A percentile compares a stretch with the other conserved stretches of the same genome.
Conservation (phyloP, 1,139 yeast species). For the Yamadazyma pseudoaaseri region DNA sequence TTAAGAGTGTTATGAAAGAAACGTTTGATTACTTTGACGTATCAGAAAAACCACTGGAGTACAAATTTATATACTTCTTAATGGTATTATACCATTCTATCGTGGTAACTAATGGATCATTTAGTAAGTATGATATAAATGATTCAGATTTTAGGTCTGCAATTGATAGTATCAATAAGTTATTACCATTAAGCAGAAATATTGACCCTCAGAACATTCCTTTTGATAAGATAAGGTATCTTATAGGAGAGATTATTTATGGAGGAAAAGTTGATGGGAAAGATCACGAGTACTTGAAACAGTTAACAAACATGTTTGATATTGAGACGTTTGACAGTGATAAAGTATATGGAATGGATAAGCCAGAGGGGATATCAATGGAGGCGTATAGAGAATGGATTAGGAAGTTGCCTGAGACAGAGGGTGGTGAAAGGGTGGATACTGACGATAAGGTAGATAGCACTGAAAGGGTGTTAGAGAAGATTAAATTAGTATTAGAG, state of each 20-base stretch:
- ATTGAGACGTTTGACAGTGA: constrained; percentile 23
- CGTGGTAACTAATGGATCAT: constrained; percentile 62
- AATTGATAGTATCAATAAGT: constrained; percentile 41
- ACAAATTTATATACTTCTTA: constrained; percentile 50
- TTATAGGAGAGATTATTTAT: constrained; percentile 59
- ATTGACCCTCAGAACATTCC: constrained; percentile 51
- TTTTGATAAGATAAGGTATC: constrained; percentile 52
- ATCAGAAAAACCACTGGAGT: constrained; percentile 38
- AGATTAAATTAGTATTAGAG: no score
- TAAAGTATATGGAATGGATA: constrained; percentile 23
- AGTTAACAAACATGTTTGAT: constrained; percentile 28
- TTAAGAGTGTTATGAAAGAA: constrained; percentile 49
- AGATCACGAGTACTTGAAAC: constrained; percentile 39
- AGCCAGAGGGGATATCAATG: constrained; percentile 49
- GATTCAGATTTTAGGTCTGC: constrained; percentile 69
- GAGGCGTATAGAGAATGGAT: constrained; percentile 54
- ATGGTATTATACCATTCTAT: constrained; percentile 72
- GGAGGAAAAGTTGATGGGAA: constrained; percentile 67
- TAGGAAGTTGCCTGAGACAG: constrained; percentile 41
- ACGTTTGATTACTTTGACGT: constrained; percentile 32
- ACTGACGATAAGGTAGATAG: no score
- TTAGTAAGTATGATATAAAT: constrained; percentile 66
- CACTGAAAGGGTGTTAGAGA: no score
- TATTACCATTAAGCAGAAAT: constrained; percentile 33
- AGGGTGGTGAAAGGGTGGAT: no score